Evolutionary conservation across 768 basidiomycete species (phyloP).

Genomic region (Hericium alpestre): DNA sequence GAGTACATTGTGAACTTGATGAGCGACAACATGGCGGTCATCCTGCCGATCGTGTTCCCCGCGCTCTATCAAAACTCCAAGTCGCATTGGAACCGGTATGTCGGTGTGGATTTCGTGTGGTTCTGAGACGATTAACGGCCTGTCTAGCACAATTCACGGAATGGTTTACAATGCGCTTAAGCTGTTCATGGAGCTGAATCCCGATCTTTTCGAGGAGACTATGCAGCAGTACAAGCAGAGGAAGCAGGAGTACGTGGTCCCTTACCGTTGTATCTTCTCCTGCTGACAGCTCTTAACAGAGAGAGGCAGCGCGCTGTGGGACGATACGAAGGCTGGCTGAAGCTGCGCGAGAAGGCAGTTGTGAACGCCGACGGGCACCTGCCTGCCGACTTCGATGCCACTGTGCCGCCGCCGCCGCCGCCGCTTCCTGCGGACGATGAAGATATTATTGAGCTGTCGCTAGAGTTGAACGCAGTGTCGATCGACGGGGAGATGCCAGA

Average conservation of each 20-base stretch:
- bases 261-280: not conserved
- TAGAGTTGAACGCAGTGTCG: slow-evolving; percentile 79
- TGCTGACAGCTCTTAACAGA: slow-evolving; percentile 28
- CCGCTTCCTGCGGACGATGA: slow-evolving; percentile 73
- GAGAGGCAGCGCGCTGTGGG: slow-evolving; percentile 79
- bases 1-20: slow-evolving; percentile 99
- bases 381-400: slow-evolving; percentile 60
- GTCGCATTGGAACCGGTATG: slow-evolving; percentile 97
- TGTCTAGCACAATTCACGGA: slow-evolving; percentile 83
- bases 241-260: slow-evolving; percentile 51
- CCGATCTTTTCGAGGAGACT: slow-evolving; percentile 87
- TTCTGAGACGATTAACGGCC: slow-evolving; percentile 6
- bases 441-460: slow-evolving; percentile 79
- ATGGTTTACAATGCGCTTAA: slow-evolving; percentile 99
- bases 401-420: slow-evolving; percentile 64
- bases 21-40: slow-evolving; percentile 83
- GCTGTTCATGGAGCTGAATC: slow-evolving; percentile 98
- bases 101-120: slow-evolving; percentile 1
- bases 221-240: slow-evolving; percentile 89
- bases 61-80: slow-evolving; percentile 92
- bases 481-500: slow-evolving; percentile 58
- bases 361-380: slow-evolving; percentile 61
- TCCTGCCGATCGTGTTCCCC: slow-evolving; percentile 95
- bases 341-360: slow-evolving; percentile 66
- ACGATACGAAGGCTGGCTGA: slow-evolving; percentile 87